Conservation (phyloP, 1,284 basidiomycete genomes). For the Ceratobasidium sp. region DNA sequence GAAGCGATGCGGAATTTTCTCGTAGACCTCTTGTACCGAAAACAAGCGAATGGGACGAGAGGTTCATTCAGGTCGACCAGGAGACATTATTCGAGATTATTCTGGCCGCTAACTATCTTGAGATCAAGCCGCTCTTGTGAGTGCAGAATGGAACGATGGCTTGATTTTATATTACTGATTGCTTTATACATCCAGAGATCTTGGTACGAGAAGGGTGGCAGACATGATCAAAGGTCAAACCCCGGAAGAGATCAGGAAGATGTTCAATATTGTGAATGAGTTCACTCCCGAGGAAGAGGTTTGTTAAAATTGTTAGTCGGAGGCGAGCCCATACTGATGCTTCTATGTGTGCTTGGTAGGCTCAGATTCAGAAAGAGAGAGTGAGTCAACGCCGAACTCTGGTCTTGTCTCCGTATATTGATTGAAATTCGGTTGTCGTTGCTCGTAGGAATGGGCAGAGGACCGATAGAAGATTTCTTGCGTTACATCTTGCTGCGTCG, state of each 20-base stretch:
- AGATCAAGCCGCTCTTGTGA: constrained; percentile 98
- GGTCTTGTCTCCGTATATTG: too few relatives aligned
- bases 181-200: constrained; percentile 70
- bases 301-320: constrained; percentile 47
- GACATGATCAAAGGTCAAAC: constrained; percentile 99
- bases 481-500: too few relatives aligned
- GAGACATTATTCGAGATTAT: constrained; percentile 99
- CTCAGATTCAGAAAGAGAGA: constrained; percentile 99
- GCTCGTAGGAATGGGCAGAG: too few relatives aligned
- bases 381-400: constrained; percentile 60
- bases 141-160: constrained; percentile 50
- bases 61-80: constrained; percentile 96
- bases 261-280: constrained; percentile 98
- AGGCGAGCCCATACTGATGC: constrained; percentile 16
- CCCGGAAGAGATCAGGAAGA: constrained; percentile 93
- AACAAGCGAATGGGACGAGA: constrained; percentile 99
- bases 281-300: constrained; percentile 99
- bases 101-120: constrained; percentile 98
- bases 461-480: too few relatives aligned
- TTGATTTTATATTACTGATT: not conserved
- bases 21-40: constrained; percentile 57
- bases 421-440: too few relatives aligned
- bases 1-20: too few relatives aligned
- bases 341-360: constrained; percentile 59
- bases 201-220: constrained; percentile 99